These are phyloP conservation scores for Ocimum tenuiflorum DNA, from an alignment of 257 asterid species.

Conservation along the genomic window DNA sequence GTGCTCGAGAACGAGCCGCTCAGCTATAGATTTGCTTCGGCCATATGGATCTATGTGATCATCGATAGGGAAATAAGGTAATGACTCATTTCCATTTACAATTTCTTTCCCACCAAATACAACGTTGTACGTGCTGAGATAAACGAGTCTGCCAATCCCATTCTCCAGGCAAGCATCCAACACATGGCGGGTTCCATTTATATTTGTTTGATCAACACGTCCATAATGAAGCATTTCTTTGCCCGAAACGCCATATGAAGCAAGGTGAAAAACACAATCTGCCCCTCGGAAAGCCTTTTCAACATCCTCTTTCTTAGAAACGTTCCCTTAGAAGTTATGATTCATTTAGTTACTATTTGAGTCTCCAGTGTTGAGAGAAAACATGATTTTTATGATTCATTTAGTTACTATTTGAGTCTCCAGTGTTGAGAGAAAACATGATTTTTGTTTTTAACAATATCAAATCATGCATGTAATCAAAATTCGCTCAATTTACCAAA, in stretches of 20 bases:
- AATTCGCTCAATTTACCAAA: background rate
- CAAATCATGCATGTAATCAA: background rate
- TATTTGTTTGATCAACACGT: slow-evolving; percentile 73
- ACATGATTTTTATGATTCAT: too few relatives aligned
- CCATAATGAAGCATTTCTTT: slow-evolving; percentile 89
- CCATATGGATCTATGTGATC: slow-evolving; percentile 83
- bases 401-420: background rate
- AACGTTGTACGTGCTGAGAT: slow-evolving; percentile 89
- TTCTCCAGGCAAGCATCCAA: slow-evolving; percentile 73
- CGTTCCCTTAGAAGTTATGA: slow-evolving; percentile 46
- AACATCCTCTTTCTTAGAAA: slow-evolving; percentile 56
- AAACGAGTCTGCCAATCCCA: slow-evolving; percentile 69
- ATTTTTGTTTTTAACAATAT: too few relatives aligned
- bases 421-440: background rate
- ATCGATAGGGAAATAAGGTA: slow-evolving; percentile 80
- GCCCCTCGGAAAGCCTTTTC: slow-evolving; percentile 64
- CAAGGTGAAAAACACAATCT: slow-evolving; percentile 92
- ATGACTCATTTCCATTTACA: slow-evolving; percentile 70
- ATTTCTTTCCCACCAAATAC: slow-evolving; percentile 80
- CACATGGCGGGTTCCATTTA: slow-evolving; percentile 73
- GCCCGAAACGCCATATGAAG: slow-evolving; percentile 95
- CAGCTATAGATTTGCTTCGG: slow-evolving; percentile 91
- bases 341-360: background rate
- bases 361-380: background rate
- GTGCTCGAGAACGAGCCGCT: slow-evolving; percentile 75